phyloP scores from a whole-genome alignment of 805 yeast species.

The Millerozyma acaciae region DNA sequence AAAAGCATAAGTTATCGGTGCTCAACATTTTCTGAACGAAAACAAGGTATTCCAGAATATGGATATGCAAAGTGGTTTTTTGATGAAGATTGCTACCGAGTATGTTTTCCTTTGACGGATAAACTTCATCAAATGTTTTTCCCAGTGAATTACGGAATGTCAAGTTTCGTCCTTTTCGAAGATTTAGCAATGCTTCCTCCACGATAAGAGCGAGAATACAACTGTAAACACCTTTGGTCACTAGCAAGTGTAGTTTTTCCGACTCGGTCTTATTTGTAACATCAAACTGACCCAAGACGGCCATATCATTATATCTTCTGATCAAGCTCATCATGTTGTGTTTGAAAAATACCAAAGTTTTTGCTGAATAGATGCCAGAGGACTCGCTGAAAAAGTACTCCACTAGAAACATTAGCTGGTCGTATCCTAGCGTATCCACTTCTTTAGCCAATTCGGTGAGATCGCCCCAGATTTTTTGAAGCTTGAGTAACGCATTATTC shows the following conservation, averaged over 20 bases:
- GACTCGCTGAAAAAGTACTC: conserved; percentile 23
- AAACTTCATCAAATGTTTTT: conserved; percentile 15
- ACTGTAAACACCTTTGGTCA: conserved; percentile 24
- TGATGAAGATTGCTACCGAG: not conserved
- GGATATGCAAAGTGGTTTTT: not conserved
- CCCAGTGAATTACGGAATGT: conserved; percentile 8
- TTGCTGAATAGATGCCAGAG: conserved; percentile 18
- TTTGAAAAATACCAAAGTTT: conserved; percentile 22
- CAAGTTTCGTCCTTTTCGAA: conserved; percentile 10
- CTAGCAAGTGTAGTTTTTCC: conserved; percentile 13
- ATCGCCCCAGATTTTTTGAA: conserved; percentile 27
- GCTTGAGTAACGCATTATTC: conserved; percentile 11
- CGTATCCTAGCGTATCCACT: conserved; percentile 15
- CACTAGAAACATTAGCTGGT: conserved; percentile 26
- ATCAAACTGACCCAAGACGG: conserved; percentile 4
- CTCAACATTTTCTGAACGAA: not conserved
- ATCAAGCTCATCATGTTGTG: conserved; percentile 19
- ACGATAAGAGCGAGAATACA: conserved; percentile 28
- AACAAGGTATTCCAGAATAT: not conserved
- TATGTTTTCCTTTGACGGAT: conserved; percentile 25
- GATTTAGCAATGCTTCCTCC: conserved; percentile 25
- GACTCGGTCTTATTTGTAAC: conserved; percentile 10
- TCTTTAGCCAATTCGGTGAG: conserved; percentile 16
- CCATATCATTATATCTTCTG: conserved; percentile 12
- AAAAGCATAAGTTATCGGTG: not conserved